A percentile compares a stretch with the other conserved stretches of the same genome.
phyloP scores from a whole-genome alignment of 2,329 filamentous ascomycete genomes.

The Cryphonectria parasitica region DNA sequence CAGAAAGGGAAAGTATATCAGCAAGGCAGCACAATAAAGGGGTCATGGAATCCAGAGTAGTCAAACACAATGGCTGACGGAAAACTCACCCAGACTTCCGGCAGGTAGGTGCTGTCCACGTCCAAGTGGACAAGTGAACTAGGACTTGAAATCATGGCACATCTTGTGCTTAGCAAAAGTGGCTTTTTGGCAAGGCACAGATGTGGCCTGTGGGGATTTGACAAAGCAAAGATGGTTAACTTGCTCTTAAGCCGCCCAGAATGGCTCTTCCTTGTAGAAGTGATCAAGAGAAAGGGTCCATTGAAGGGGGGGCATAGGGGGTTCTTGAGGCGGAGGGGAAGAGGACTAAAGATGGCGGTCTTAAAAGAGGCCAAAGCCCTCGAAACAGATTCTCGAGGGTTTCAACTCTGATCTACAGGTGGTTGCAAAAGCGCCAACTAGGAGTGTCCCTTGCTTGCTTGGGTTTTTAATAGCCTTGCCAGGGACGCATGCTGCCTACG shows the following conservation, averaged over 20 bases:
- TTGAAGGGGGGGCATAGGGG: background rate
- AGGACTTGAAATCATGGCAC: conserved; percentile 18
- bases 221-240: background rate
- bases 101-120: conserved; percentile 31
- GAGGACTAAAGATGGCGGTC: background rate
- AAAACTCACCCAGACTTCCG: conserved; percentile 29
- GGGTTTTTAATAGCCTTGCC: background rate
- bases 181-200: background rate
- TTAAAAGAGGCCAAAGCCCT: background rate
- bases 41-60: too few relatives aligned
- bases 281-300: background rate
- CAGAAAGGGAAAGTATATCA: background rate
- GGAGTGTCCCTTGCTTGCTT: background rate
- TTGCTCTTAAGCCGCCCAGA: background rate
- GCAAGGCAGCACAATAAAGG: background rate
- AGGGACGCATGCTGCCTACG: background rate
- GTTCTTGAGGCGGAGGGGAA: background rate
- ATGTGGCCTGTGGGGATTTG: background rate
- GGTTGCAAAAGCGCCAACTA: background rate
- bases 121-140: conserved; percentile 34
- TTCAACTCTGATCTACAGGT: background rate
- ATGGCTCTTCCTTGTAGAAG: background rate
- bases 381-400: background rate
- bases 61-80: background rate
- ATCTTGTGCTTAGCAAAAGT: background rate